Conservation (phyloP, 1,284 basidiomycete species). For the Boletus sp. region DNA sequence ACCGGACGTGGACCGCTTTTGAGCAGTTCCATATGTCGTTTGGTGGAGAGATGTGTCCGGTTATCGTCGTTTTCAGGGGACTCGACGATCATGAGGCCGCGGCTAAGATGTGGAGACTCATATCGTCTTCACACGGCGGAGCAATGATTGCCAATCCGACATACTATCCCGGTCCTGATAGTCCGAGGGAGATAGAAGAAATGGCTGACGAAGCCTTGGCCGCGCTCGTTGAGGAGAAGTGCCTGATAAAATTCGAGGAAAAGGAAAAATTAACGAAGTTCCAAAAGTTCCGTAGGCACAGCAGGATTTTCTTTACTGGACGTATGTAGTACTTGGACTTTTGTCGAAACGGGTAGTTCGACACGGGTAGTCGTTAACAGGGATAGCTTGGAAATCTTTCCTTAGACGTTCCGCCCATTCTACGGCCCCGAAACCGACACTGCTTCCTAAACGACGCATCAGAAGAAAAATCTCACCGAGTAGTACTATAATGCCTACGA, state of each 20-base stretch:
- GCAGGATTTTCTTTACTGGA: constrained; percentile 20
- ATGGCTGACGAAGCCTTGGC: constrained; percentile 20
- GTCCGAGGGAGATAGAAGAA: constrained; percentile 15
- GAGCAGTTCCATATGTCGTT: constrained; percentile 18
- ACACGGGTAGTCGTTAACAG: neutral
- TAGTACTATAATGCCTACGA: too few relatives aligned
- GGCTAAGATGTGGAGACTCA: constrained; percentile 13
- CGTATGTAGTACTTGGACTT: constrained; percentile 12
- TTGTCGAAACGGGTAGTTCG: too few relatives aligned
- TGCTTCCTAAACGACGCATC: too few relatives aligned
- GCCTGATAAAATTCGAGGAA: constrained; percentile 21
- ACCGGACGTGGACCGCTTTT: constrained; percentile 18
- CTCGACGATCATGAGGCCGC: constrained; percentile 18
- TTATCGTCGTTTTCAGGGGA: constrained; percentile 25
- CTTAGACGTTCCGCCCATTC: too few relatives aligned
- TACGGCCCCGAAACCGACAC: too few relatives aligned
- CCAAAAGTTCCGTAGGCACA: constrained; percentile 21
- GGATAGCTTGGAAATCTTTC: neutral
- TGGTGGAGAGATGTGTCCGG: constrained; percentile 23
- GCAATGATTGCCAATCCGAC: constrained; percentile 22
- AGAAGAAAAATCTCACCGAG: too few relatives aligned
- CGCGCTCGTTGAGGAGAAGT: constrained; percentile 24
- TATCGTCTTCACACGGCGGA: constrained; percentile 12
- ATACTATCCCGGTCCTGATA: constrained; percentile 19
- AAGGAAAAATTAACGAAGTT: constrained; percentile 23